Conservation (phyloP, 495 filamentous ascomycete genomes). For the Podospora appendiculata region DNA sequence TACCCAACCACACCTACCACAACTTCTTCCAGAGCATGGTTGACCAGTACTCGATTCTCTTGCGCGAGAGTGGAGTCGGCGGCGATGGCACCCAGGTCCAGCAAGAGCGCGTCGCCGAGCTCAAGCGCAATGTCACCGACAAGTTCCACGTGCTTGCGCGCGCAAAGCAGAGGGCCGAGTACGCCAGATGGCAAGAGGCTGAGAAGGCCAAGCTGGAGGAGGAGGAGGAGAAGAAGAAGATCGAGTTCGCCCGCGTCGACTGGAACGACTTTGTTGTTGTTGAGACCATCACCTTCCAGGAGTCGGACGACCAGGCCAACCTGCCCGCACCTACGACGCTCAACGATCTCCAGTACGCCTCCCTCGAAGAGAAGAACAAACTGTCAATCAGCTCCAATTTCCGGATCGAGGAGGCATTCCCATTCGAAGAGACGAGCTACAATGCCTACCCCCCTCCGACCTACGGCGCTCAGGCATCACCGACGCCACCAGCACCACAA, state of each 20-base stretch:
- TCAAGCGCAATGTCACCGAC: constrained; percentile 70
- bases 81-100: constrained; percentile 59
- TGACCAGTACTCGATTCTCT: constrained; percentile 85
- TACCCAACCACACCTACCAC: constrained; percentile 90
- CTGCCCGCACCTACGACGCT: constrained; percentile 85
- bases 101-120: constrained; percentile 60
- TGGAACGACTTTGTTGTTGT: constrained; percentile 98
- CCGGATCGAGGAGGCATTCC: constrained; percentile 94
- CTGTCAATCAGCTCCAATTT: constrained; percentile 73
- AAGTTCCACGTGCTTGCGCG: constrained; percentile 72
- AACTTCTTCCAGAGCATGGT: constrained; percentile 88
- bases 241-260: constrained; percentile 86
- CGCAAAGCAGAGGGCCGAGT: constrained; percentile 79
- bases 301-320: constrained; percentile 76
- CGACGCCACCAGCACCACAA: constrained; percentile 16
- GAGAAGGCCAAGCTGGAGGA: constrained; percentile 88
- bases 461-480: constrained; percentile 19
- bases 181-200: constrained; percentile 72
- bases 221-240: constrained; percentile 72
- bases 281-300: constrained; percentile 90
- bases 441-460: constrained; percentile 25
- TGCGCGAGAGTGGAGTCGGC: constrained; percentile 61
- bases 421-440: constrained; percentile 53
- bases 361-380: constrained; percentile 87
- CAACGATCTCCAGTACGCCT: constrained; percentile 85